Evolutionary conservation across 805 yeast species (phyloP).

Genomic region (Nematodospora valgi): DNA sequence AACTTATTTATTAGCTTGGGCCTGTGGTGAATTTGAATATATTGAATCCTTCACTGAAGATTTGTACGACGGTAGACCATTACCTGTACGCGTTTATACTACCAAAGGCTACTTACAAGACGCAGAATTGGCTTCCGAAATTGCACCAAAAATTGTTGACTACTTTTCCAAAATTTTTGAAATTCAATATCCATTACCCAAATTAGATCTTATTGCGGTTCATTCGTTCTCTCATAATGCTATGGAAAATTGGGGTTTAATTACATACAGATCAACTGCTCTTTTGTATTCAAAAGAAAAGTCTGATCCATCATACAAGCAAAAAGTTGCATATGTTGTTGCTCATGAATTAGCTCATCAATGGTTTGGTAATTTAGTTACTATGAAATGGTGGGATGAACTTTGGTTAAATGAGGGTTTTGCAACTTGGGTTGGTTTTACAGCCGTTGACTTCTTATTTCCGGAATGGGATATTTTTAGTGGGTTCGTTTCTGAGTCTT

Average conservation of each 20-base stretch:
- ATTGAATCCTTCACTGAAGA: conserved; percentile 44
- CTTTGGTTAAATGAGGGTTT: conserved; percentile 89
- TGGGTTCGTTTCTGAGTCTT: conserved; percentile 47
- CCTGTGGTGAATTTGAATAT: conserved; percentile 54
- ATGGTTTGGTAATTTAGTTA: conserved; percentile 87
- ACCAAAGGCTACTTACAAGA: conserved; percentile 45
- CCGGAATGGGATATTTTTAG: conserved; percentile 82
- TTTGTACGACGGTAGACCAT: conserved; percentile 35
- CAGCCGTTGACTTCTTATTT: conserved; percentile 62
- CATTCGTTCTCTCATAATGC: conserved; percentile 82
- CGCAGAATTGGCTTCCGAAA: conserved; percentile 47
- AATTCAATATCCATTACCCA: conserved; percentile 69
- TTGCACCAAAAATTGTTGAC: conserved; percentile 50
- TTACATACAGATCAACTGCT: conserved; percentile 60
- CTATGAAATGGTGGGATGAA: conserved; percentile 95
- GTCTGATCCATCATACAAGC: conserved; percentile 52
- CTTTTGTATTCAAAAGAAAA: conserved; percentile 42
- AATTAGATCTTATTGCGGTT: conserved; percentile 74
- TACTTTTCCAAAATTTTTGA: conserved; percentile 47
- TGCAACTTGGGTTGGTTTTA: conserved; percentile 82
- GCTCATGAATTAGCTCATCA: conserved; percentile 88
- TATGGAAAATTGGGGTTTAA: conserved; percentile 89
- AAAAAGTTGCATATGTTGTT: conserved; percentile 77
- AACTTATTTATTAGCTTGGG: conserved; percentile 57
- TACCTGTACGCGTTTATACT: conserved; percentile 52